Evolutionary conservation across 345 rosid genomes (phyloP).

Genomic region (Citrus inodora): DNA sequence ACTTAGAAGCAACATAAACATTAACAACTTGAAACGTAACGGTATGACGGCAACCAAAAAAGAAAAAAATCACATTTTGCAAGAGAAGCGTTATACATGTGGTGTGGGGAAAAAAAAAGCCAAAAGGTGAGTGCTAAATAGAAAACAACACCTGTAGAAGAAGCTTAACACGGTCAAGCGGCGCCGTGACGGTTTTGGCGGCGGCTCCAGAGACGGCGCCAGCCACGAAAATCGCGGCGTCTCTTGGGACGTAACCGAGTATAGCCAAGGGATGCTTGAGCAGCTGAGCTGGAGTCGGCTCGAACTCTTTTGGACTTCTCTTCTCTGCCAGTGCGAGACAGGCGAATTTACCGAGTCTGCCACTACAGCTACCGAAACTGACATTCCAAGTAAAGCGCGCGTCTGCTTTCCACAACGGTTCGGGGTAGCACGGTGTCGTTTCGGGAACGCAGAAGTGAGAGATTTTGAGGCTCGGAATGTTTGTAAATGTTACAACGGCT

Average conservation of each 20-base stretch:
- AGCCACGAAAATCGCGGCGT: constrained; percentile 75
- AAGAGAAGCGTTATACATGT: background rate
- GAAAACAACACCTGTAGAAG: constrained; percentile 78
- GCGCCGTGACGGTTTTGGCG: constrained; percentile 92
- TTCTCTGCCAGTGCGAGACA: constrained; percentile 61
- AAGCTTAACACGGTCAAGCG: constrained; percentile 93
- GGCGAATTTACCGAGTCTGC: constrained; percentile 45
- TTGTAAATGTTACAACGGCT: constrained; percentile 32
- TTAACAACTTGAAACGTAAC: background rate
- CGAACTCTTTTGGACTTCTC: constrained; percentile 41
- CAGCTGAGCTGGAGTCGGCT: constrained; percentile 65
- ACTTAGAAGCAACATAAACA: background rate
- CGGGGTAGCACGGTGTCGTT: constrained; percentile 8
- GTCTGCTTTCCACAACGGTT: constrained; percentile 22
- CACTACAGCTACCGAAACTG: constrained; percentile 15
- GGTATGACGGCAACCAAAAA: background rate
- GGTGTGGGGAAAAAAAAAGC: background rate
- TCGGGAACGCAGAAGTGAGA: constrained; percentile 26
- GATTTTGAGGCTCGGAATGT: constrained; percentile 38
- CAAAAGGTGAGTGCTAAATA: background rate
- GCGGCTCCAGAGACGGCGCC: constrained; percentile 96
- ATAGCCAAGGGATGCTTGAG: constrained; percentile 68
- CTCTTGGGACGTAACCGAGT: constrained; percentile 65
- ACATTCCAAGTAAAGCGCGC: constrained; percentile 7
- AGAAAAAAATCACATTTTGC: background rate